Conservation (phyloP, 1,284 basidiomycete species). For the Entoloma clypeatum region DNA sequence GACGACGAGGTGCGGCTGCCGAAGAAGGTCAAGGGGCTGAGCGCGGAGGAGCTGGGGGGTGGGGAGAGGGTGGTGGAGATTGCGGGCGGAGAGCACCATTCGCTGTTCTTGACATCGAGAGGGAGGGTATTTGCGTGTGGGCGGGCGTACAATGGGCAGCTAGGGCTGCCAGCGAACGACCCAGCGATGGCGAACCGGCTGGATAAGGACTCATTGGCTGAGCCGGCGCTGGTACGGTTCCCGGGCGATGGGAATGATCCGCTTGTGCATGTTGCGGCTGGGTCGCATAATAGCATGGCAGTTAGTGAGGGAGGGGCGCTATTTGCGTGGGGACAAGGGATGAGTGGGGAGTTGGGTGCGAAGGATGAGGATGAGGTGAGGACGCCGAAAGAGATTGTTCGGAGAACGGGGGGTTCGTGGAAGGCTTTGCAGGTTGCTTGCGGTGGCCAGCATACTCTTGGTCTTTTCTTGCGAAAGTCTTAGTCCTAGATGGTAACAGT, state of each 20-base stretch:
- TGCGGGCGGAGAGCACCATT: constrained; percentile 70
- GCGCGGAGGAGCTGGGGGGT: constrained; percentile 49
- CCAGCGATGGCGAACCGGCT: constrained; percentile 37
- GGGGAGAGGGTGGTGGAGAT: constrained; percentile 60
- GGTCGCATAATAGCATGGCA: constrained; percentile 4
- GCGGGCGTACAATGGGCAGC: constrained; percentile 60
- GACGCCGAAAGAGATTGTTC: no score
- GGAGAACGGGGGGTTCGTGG: no score
- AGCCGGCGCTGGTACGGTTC: constrained; percentile 43
- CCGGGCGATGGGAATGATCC: constrained; percentile 2
- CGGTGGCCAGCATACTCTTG: no score
- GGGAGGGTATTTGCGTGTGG: constrained; percentile 76
- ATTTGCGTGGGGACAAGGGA: no score
- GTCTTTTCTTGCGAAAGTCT: no score
- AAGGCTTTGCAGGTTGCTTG: no score
- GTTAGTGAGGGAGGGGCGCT: no score
- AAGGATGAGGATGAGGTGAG: no score
- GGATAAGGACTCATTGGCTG: constrained; percentile 40
- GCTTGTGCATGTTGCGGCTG: not conserved
- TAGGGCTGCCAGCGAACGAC: constrained; percentile 57
- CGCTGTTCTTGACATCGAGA: constrained; percentile 72
- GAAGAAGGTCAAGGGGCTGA: constrained; percentile 53
- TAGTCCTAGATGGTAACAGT: no score
- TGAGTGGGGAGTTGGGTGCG: no score
- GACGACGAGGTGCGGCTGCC: constrained; percentile 55